Evolutionary conservation across 192 early-diverging fungal genomes (phyloP), one percentile per base, ranked within the genome.

Genomic region (Entomortierella parvispora): DNA sequence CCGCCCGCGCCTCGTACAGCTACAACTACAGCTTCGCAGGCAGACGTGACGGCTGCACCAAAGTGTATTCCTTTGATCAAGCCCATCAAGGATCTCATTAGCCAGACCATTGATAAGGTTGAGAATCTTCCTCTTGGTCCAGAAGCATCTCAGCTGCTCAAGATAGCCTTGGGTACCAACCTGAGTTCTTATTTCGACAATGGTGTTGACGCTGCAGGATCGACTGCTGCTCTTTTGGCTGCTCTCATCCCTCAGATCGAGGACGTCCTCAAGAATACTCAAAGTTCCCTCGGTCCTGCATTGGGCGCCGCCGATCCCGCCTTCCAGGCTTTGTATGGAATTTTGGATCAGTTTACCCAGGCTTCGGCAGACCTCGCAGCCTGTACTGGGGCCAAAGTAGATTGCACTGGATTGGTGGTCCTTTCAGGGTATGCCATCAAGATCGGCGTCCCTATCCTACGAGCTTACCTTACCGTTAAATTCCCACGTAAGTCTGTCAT

Each of bases 121-220:
- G 48, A 51, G 33, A 23, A 25, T 3, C 48, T 62, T 20, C 61
- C 61, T 25, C 61, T 62, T 14, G 31, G 61, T 17, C 48, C 48
- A 0, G 61, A 62, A 23, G 48, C 48, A 2, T 62, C 48, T 3
- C 6, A 23, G 2, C 61, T 62, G 34, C 61, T 62, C 34, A 62
- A 62, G 61, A 3, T 51, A 10, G 33, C 48, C 0, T 1, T 62
- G 14, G 61, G 48, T 0, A 62, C 46, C 22, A 51, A 62, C 20
- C 29, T 62, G 18, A 62, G 15, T 0, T 26, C 48, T 34, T 62
- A 62, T 17, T 62, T 62, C 14, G 61, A 62, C 4, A 62, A 62
- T 28, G 33, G 61, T 40, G 33, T 52, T 1, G 61, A 62, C 33
- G 50, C 46, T 50, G 60, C 60, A n/a, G 60, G 60, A 0, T 33